Base-by-base conservation (phyloP, 1,284 basidiomycete species). In the Sporisorium exsertum region DNA sequence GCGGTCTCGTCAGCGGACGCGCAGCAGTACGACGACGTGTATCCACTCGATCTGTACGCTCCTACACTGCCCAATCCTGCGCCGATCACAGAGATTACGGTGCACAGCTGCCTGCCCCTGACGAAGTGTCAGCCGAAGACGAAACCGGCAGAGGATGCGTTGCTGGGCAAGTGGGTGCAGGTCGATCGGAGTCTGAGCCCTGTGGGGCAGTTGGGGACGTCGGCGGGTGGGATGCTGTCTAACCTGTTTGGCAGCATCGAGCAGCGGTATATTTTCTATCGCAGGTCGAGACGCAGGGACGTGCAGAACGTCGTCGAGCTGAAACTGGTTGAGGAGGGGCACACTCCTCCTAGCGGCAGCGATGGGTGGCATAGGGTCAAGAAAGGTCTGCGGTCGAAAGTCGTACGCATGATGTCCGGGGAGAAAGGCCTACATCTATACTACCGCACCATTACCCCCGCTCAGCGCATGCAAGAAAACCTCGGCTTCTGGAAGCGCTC, bases 101-200 rank as follows among this genome's bases (percentile, higher is more conserved):
- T 94, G 65, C 88, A 89, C 1, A 87, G 88, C n/a, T 96, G 94
- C 80, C 86, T 91, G 56, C 86, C 94, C 27, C 85, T 87, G 6
- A 85, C 91, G 45, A 87, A 87, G 13, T 96, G 95, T 83, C 86
- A 87, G 1, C 94, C 94, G 0, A 84, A 88, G 4, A 89, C 91
- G 0, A 93, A 90, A 0, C 88, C 88, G 10, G 92, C 92, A 73
- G 86, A 91, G 37, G 93, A 95, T 82, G 91, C 91, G 5, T 88
- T 90, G 58, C 91, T 91, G 77, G 94, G 94, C 0, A 92, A 91
- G 81, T 96, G 94, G 94, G 93, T 96, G 1, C 90, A 91, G 22
- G 91, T 95, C 9, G 89, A 90, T 22, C 88, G 91, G 20, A 91
- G 95, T 84, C 86, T 96, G 35, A 94, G 94, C 82, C 82, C 87